Conservation (phyloP, 148 eudicot species). For the Salicornia ramosissima region DNA sequence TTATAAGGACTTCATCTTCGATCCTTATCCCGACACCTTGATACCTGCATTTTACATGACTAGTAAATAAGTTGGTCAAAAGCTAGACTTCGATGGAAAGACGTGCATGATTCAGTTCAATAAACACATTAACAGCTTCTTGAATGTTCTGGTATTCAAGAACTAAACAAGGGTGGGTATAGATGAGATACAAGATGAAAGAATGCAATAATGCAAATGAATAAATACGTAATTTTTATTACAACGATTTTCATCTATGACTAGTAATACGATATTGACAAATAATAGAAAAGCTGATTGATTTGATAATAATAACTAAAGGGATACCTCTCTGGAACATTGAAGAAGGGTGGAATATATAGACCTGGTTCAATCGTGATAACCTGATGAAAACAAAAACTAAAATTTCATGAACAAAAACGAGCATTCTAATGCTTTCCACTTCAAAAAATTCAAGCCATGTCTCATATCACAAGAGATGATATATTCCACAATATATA, state of each 20-base stretch:
- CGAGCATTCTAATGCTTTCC: background rate
- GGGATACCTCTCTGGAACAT: slow-evolving; percentile 63
- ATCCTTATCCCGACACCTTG: slow-evolving; percentile 91
- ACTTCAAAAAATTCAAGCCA: background rate
- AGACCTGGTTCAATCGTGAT: slow-evolving; percentile 97
- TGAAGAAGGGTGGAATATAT: slow-evolving; percentile 64
- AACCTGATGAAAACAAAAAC: slow-evolving; percentile 36
- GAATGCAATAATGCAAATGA: no score
- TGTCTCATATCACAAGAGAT: background rate
- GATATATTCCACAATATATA: background rate
- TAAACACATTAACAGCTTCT: background rate
- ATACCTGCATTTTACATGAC: slow-evolving; percentile 47
- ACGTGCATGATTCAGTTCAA: background rate
- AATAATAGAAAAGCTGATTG: background rate
- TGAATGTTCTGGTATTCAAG: background rate
- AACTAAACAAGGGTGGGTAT: no score
- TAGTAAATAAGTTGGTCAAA: no score
- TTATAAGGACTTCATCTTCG: slow-evolving; percentile 89
- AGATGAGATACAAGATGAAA: no score
- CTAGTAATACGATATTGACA: no score
- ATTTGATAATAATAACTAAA: background rate
- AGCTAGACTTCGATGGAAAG: background rate
- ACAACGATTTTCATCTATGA: no score
- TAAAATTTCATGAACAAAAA: background rate
- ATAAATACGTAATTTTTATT: no score